phyloP scores from a whole-genome alignment of 2,329 filamentous ascomycete species.

The Epichloe scottii region DNA sequence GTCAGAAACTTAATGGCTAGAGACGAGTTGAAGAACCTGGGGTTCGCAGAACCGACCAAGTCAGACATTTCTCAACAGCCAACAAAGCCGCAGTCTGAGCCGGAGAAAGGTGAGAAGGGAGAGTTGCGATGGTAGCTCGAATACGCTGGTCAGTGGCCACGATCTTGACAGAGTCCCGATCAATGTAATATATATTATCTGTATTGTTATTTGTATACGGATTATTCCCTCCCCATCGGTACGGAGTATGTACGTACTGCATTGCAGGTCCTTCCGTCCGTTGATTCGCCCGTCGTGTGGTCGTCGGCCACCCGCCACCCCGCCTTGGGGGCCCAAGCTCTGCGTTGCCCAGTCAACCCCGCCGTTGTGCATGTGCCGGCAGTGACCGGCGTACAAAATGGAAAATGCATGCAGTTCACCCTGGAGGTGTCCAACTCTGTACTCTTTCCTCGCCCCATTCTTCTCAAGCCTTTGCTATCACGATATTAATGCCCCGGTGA shows the following conservation, averaged over 20 bases:
- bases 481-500: not conserved
- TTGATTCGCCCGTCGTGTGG: no score
- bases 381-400: constrained; percentile 8
- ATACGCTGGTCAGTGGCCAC: not conserved
- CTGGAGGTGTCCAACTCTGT: constrained; percentile 2
- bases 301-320: not conserved
- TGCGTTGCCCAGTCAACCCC: constrained; percentile 15
- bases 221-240: no score
- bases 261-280: not conserved
- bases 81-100: constrained; percentile 11
- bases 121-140: constrained; percentile 22
- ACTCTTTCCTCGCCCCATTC: not conserved
- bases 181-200: not conserved
- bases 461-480: not conserved
- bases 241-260: no score
- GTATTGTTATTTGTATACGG: not conserved
- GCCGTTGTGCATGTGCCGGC: not conserved
- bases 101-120: constrained; percentile 24
- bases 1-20: constrained; percentile 84
- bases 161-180: not conserved
- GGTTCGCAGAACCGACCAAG: constrained; percentile 40
- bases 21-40: constrained; percentile 90
- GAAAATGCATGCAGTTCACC: constrained; percentile 1
- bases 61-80: constrained; percentile 5
- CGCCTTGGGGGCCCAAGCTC: not conserved